Evolutionary conservation across 2,329 filamentous ascomycete genomes (phyloP).

Genomic region (Hyphodiscus sp.): DNA sequence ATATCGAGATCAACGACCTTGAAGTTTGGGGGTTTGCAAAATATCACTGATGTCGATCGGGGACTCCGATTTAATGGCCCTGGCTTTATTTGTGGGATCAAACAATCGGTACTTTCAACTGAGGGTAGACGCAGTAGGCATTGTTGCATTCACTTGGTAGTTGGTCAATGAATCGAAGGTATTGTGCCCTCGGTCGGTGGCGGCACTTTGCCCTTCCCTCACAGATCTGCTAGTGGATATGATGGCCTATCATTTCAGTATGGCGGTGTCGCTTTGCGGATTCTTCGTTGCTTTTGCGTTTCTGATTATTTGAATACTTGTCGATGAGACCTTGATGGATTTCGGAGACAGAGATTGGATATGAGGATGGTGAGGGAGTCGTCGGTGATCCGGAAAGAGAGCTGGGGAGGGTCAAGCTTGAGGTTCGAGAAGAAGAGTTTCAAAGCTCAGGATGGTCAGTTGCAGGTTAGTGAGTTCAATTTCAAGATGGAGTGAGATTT

Average conservation of each 20-base stretch:
- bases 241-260: conserved; percentile 14
- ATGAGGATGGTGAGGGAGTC: conserved; percentile 24
- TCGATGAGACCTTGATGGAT: conserved; percentile 31
- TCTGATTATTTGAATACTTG: conserved; percentile 32
- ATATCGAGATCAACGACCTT: too few relatives aligned
- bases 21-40: conserved; percentile 59
- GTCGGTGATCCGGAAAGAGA: conserved; percentile 25
- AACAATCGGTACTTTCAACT: conserved; percentile 48
- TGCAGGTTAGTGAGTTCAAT: background rate
- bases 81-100: conserved; percentile 31
- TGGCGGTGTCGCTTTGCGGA: conserved; percentile 29
- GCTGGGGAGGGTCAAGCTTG: conserved; percentile 13
- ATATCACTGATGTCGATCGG: conserved; percentile 57
- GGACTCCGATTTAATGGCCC: conserved; percentile 70
- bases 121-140: background rate
- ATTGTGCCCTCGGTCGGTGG: conserved; percentile 45
- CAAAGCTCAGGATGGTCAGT: background rate
- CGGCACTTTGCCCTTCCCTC: conserved; percentile 22
- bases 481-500: too few relatives aligned
- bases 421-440: conserved; percentile 12
- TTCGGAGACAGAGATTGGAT: conserved; percentile 31
- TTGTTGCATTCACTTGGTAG: too few relatives aligned
- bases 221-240: conserved; percentile 10
- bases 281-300: conserved; percentile 31
- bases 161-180: too few relatives aligned